phyloP scores from a whole-genome alignment of 2,329 filamentous ascomycete species.

The Pseudofabraea citricarpa region DNA sequence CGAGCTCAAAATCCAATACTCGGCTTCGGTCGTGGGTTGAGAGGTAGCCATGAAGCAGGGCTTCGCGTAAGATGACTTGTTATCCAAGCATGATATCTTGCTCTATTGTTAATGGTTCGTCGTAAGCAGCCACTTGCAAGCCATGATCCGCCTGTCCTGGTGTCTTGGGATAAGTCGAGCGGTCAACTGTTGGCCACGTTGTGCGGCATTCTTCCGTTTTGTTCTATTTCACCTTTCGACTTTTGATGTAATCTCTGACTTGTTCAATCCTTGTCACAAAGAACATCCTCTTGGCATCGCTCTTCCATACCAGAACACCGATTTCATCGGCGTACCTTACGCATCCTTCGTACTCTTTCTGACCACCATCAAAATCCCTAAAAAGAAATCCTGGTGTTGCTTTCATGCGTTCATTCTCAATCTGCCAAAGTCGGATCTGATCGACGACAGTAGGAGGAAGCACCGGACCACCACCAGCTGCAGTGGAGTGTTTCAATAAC shows the following conservation, averaged over 20 bases:
- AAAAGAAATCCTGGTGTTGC: conserved; percentile 81
- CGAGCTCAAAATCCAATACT: too few species aligned
- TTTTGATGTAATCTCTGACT: conserved; percentile 74
- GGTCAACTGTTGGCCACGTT: too few species aligned
- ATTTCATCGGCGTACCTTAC: conserved; percentile 81
- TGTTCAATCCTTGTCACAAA: conserved; percentile 92
- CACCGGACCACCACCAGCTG: conserved; percentile 47
- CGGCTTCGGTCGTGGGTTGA: too few species aligned
- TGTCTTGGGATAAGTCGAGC: too few species aligned
- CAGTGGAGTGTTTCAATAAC: conserved; percentile 57
- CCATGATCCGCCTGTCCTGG: too few species aligned
- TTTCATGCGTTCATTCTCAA: conserved; percentile 93
- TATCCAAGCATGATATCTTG: too few species aligned
- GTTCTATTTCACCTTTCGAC: conserved; percentile 45
- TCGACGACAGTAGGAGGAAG: conserved; percentile 94
- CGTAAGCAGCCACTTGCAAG: too few species aligned
- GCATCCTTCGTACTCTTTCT: conserved; percentile 65
- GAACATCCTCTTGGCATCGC: conserved; percentile 74
- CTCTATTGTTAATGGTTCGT: too few species aligned
- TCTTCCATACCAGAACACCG: conserved; percentile 85
- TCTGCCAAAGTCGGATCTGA: conserved; percentile 95
- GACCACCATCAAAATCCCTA: conserved; percentile 72
- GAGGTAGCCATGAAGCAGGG: too few species aligned
- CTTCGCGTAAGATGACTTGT: too few species aligned
- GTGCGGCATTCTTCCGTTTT: too few species aligned